Percentiles rank a stretch among this genome's conserved stretches.
These are phyloP conservation scores for Trichoderma gracile DNA, from an alignment of 2,329 filamentous ascomycete genomes.

Conservation along the genomic window DNA sequence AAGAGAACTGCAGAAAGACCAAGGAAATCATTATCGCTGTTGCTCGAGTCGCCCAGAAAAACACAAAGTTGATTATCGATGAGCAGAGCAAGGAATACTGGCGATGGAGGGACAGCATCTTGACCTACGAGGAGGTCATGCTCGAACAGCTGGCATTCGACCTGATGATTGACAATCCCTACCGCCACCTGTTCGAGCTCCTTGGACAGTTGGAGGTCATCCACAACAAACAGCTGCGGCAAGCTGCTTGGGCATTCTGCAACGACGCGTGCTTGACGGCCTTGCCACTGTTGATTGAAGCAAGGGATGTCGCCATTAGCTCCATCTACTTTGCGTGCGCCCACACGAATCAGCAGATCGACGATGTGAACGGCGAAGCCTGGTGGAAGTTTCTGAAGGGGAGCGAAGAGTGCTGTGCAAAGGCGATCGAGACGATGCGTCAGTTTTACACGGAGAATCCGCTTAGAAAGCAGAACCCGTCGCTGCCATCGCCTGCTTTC, in stretches of 20 bases:
- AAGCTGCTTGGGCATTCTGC: conserved; percentile 89
- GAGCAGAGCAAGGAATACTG: conserved; percentile 98
- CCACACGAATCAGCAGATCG: conserved; percentile 71
- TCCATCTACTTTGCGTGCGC: conserved; percentile 85
- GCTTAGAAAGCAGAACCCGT: conserved; percentile 57
- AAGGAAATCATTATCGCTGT: conserved; percentile 92
- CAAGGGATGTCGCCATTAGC: conserved; percentile 78
- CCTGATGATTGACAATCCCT: conserved; percentile 84
- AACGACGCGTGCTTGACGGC: conserved; percentile 87
- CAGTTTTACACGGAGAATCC: conserved; percentile 68
- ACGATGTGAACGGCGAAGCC: conserved; percentile 71
- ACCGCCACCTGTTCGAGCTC: conserved; percentile 79
- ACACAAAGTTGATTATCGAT: conserved; percentile 83
- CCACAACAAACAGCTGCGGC: conserved; percentile 78
- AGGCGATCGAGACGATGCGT: conserved; percentile 75
- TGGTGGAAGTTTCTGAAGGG: conserved; percentile 87
- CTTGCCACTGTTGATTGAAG: conserved; percentile 77
- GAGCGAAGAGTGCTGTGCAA: conserved; percentile 66
- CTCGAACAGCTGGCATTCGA: conserved; percentile 93
- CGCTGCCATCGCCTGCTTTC: conserved; percentile 56
- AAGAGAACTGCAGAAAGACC: conserved; percentile 95
- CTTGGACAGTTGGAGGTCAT: conserved; percentile 71
- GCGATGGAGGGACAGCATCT: conserved; percentile 93
- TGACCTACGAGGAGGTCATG: conserved; percentile 89
- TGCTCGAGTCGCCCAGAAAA: conserved; percentile 92